phyloP scores from a whole-genome alignment of 306 rosid genomes.

The Geum urbanum region DNA sequence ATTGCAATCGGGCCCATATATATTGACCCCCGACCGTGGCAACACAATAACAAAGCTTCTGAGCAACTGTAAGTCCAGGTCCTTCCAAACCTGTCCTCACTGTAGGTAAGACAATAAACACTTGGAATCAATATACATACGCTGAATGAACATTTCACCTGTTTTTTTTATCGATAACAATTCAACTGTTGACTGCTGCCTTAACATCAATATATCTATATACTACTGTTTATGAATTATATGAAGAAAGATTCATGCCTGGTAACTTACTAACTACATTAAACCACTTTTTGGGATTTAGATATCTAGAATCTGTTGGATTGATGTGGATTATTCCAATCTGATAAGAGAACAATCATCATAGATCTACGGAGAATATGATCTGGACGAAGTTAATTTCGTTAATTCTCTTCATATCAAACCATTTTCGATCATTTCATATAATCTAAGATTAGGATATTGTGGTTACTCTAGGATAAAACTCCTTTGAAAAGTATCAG shows the following conservation, averaged over 20 bases:
- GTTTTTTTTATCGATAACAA: too few relatives aligned
- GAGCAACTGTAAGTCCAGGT: conserved; percentile 88
- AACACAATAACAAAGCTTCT: conserved; percentile 89
- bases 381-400: not conserved
- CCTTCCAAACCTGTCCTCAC: conserved; percentile 98
- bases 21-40: conserved; percentile 96
- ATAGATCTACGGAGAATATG: not conserved
- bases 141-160: conserved; percentile 1
- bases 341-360: not conserved
- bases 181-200: not conserved
- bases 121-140: not conserved
- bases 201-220: not conserved
- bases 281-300: not conserved
- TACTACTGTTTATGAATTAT: not conserved
- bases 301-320: not conserved
- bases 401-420: not conserved
- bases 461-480: not conserved
- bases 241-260: not conserved
- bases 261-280: not conserved
- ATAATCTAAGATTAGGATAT: not conserved
- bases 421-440: not conserved
- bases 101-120: conserved; percentile 25
- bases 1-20: conserved; percentile 87
- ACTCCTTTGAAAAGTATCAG: not conserved
- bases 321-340: not conserved